These are phyloP conservation scores for Stentor roeselii DNA, from an alignment of 73 alveolate genomes.

Conservation along the genomic window DNA sequence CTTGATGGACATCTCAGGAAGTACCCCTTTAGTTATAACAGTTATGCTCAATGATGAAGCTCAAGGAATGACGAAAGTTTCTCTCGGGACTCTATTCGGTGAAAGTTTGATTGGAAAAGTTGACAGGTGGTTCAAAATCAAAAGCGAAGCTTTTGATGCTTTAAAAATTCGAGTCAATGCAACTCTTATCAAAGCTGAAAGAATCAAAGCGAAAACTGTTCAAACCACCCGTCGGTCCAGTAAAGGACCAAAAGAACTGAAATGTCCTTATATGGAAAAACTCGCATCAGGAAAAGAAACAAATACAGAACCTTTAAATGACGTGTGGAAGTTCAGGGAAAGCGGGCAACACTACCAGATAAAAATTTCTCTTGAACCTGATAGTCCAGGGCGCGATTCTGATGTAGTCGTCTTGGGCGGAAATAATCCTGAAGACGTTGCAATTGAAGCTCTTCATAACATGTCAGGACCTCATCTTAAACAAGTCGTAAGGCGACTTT, in stretches of 20 bases:
- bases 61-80: neutral
- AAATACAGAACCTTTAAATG: slow-evolving; percentile 9
- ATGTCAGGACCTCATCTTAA: neutral
- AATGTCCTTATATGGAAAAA: slow-evolving; percentile 20
- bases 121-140: slow-evolving; percentile 5
- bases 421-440: neutral
- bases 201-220: neutral
- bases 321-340: slow-evolving; percentile 22
- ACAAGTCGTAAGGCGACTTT: neutral
- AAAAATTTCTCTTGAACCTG: slow-evolving; percentile 19
- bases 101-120: neutral
- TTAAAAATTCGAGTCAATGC: neutral
- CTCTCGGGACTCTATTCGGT: slow-evolving; percentile 13
- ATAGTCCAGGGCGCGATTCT: neutral
- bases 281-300: neutral
- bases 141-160: neutral
- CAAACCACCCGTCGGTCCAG: neutral
- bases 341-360: neutral
- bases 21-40: neutral
- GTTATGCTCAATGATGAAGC: neutral
- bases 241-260: neutral
- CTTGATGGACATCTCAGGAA: neutral
- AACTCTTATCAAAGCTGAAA: neutral
- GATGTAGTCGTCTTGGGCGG: neutral
- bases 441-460: neutral